Conservation (phyloP, 805 yeast species). For the Sporopachydermia lactativora region DNA sequence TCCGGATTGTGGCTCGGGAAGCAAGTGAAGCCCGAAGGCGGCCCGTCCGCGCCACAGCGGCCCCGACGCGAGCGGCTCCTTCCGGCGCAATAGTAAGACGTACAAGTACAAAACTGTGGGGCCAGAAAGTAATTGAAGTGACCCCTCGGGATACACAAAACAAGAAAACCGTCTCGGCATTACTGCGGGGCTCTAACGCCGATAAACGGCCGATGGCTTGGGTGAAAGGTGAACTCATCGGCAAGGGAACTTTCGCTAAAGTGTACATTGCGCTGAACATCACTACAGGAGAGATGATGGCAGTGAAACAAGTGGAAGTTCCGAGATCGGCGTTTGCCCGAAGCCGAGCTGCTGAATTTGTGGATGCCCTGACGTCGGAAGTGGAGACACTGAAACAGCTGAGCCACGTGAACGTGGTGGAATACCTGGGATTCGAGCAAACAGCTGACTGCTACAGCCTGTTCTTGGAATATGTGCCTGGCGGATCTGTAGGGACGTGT, state of each 20-base stretch:
- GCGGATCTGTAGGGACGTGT: slow-evolving; percentile 88
- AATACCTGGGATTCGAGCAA: slow-evolving; percentile 87
- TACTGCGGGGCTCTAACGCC: slow-evolving; percentile 48
- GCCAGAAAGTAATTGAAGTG: slow-evolving; percentile 82
- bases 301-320: slow-evolving; percentile 86
- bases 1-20: slow-evolving; percentile 86
- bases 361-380: slow-evolving; percentile 78
- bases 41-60: slow-evolving; percentile 12
- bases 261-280: slow-evolving; percentile 86
- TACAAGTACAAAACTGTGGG: slow-evolving; percentile 94
- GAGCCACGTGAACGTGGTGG: slow-evolving; percentile 90
- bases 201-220: slow-evolving; percentile 81
- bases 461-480: slow-evolving; percentile 92
- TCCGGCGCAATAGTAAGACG: slow-evolving; percentile 38
- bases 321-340: slow-evolving; percentile 23
- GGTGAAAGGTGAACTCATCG: slow-evolving; percentile 95
- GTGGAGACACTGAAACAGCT: slow-evolving; percentile 88
- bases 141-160: slow-evolving; percentile 53
- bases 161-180: slow-evolving; percentile 44
- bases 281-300: slow-evolving; percentile 97
- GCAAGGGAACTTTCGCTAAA: slow-evolving; percentile 92
- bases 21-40: slow-evolving; percentile 53
- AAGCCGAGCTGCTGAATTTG: slow-evolving; percentile 33
- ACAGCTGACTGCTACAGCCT: slow-evolving; percentile 62
- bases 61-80: slow-evolving; percentile 10